Evolutionary conservation across 495 filamentous ascomycete species (phyloP).

Genomic region (Xylaria longipes): DNA sequence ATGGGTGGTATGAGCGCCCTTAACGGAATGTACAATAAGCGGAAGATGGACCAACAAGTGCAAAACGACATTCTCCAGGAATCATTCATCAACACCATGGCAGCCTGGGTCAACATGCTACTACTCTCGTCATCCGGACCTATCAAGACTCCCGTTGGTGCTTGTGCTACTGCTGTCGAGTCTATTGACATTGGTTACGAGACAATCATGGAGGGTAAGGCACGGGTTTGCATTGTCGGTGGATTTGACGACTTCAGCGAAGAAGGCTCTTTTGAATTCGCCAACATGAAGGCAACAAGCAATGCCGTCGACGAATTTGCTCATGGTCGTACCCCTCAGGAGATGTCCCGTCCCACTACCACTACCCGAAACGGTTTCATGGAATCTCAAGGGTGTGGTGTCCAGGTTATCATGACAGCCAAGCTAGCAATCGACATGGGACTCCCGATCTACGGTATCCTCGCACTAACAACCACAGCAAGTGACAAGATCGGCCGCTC

Average conservation of each 20-base stretch:
- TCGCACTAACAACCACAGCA: conserved; percentile 94
- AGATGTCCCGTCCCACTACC: conserved; percentile 98
- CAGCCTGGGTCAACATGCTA: conserved; percentile 99
- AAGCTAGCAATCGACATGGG: conserved; percentile 97
- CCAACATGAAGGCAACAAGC: conserved; percentile 99
- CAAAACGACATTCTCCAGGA: conserved; percentile 99
- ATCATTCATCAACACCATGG: conserved; percentile 99
- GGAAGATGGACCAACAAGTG: conserved; percentile 94
- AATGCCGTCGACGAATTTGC: conserved; percentile 96
- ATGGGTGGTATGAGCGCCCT: conserved; percentile 93
- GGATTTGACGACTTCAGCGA: conserved; percentile 99
- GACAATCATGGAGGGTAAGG: conserved; percentile 97
- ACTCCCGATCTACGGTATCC: conserved; percentile 94
- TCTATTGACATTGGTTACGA: conserved; percentile 98
- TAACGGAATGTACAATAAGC: conserved; percentile 97
- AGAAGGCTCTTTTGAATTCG: conserved; percentile 98
- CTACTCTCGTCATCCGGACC: conserved; percentile 95
- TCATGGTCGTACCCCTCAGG: conserved; percentile 90
- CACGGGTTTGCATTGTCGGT: conserved; percentile 94
- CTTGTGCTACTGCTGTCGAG: conserved; percentile 96
- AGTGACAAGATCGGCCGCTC: conserved; percentile 99
- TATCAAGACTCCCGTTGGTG: conserved; percentile 98
- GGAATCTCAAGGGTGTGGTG: conserved; percentile 98
- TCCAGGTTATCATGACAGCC: conserved; percentile 98
- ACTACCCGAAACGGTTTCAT: conserved; percentile 98